Percentiles rank a stretch among this genome's conserved stretches.
These are phyloP conservation scores for Wickerhamomyces canadensis DNA, from an alignment of 805 yeast species.

Conservation along the genomic window DNA sequence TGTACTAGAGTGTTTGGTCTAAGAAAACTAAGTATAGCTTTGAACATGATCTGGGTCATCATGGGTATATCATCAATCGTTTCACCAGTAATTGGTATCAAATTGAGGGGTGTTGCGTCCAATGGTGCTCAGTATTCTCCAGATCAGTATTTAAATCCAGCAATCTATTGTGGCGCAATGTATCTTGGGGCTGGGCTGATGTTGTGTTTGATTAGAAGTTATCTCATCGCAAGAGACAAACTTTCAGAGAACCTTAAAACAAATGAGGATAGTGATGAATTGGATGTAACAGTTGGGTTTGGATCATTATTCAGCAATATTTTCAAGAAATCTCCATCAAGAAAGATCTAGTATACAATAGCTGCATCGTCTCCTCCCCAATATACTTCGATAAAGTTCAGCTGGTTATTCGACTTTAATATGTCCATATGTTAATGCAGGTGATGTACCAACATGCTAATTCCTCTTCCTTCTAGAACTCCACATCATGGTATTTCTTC, in stretches of 20 bases:
- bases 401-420: too few species aligned
- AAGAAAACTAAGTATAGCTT: conserved; percentile 40
- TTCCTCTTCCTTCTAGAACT: too few species aligned
- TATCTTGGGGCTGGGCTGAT: conserved; percentile 41
- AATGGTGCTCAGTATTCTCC: conserved; percentile 32
- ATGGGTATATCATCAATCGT: conserved; percentile 46
- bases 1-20: conserved; percentile 50
- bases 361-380: too few species aligned
- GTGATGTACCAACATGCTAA: too few species aligned
- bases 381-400: too few species aligned
- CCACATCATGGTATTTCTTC: too few species aligned
- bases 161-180: conserved; percentile 54
- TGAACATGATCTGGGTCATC: conserved; percentile 49
- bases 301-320: conserved; percentile 1
- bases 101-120: conserved; percentile 32
- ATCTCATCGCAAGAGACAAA: conserved; percentile 45
- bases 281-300: conserved; percentile 14
- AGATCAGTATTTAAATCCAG: conserved; percentile 44
- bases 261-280: conserved; percentile 25
- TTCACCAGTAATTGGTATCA: conserved; percentile 57
- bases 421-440: too few species aligned
- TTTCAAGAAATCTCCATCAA: conserved; percentile 3
- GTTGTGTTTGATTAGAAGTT: conserved; percentile 46
- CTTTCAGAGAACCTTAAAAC: conserved; percentile 21
- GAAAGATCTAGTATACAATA: too few species aligned